These are phyloP conservation scores for Venturia nashicola DNA, from an alignment of 2,329 filamentous ascomycete genomes.

Conservation along the genomic window DNA sequence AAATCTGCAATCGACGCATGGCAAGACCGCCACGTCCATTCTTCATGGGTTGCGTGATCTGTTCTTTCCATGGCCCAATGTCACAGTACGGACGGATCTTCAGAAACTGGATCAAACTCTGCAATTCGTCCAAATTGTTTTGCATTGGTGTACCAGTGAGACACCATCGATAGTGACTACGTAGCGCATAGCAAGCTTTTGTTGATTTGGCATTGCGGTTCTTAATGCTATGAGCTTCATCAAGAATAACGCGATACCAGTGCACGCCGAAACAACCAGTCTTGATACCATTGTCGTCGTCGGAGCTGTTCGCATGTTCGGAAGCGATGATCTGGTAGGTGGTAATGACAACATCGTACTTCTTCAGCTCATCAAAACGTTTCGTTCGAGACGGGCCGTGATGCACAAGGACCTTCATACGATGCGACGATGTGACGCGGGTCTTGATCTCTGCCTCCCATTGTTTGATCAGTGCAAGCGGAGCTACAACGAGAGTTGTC, in stretches of 20 bases:
- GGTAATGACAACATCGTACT: constrained; percentile 91
- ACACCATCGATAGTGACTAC: constrained; percentile 88
- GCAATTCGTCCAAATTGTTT: constrained; percentile 93
- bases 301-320: constrained; percentile 63
- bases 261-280: constrained; percentile 80
- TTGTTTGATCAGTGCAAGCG: constrained; percentile 86
- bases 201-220: constrained; percentile 94
- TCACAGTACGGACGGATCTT: constrained; percentile 86
- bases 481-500: constrained; percentile 82
- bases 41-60: constrained; percentile 83
- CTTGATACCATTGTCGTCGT: constrained; percentile 48
- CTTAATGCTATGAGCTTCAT: constrained; percentile 97
- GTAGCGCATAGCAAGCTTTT: constrained; percentile 76
- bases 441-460: constrained; percentile 91
- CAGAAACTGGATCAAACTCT: constrained; percentile 85
- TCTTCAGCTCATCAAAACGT: constrained; percentile 58
- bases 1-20: constrained; percentile 71
- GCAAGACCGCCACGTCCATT: constrained; percentile 80
- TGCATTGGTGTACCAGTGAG: constrained; percentile 95
- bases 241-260: constrained; percentile 92
- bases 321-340: constrained; percentile 94
- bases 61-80: constrained; percentile 74
- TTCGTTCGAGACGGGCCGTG: constrained; percentile 83
- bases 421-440: constrained; percentile 58
- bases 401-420: constrained; percentile 73